Conservation (phyloP, 768 basidiomycete species). For the Phanerodontia chrysosporium region DNA sequence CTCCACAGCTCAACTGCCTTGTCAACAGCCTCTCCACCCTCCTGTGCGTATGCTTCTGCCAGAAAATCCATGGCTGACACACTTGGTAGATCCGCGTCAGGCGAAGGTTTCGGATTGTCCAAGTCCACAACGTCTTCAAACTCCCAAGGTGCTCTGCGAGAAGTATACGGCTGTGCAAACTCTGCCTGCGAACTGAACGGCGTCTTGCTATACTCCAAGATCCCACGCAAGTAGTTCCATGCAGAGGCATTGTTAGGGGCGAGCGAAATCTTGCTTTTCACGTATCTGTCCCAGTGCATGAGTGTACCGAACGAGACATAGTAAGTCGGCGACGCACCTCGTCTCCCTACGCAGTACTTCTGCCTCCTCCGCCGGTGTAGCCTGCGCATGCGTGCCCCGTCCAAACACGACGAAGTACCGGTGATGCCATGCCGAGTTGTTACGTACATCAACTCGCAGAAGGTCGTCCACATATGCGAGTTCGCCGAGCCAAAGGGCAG, state of each 20-base stretch:
- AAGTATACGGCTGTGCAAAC: conserved; percentile 67
- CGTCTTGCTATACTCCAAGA: conserved; percentile 58
- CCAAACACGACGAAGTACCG: conserved; percentile 85
- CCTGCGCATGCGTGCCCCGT: conserved; percentile 52
- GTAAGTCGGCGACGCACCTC: conserved; percentile 45
- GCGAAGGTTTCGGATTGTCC: conserved; percentile 66
- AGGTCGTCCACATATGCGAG: conserved; percentile 70
- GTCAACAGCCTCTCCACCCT: conserved; percentile 42
- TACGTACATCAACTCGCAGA: conserved; percentile 74
- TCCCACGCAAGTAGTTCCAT: conserved; percentile 94
- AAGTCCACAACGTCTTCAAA: conserved; percentile 57
- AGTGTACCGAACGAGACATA: not conserved
- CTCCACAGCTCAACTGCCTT: conserved; percentile 54
- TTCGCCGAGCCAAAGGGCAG: conserved; percentile 66
- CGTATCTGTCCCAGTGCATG: conserved; percentile 65
- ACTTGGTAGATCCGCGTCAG: conserved; percentile 70
- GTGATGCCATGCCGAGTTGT: conserved; percentile 98
- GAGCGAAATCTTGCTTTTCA: conserved; percentile 77
- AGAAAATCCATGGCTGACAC: conserved; percentile 79
- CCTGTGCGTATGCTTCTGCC: conserved; percentile 68
- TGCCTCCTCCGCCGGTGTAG: conserved; percentile 46
- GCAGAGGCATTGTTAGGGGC: conserved; percentile 93
- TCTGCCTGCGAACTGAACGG: conserved; percentile 51
- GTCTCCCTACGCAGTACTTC: conserved; percentile 67
- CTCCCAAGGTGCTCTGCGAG: conserved; percentile 24